Evolutionary conservation across 2,329 filamentous ascomycete species (phyloP).

Genomic region (Fusarium sp.): DNA sequence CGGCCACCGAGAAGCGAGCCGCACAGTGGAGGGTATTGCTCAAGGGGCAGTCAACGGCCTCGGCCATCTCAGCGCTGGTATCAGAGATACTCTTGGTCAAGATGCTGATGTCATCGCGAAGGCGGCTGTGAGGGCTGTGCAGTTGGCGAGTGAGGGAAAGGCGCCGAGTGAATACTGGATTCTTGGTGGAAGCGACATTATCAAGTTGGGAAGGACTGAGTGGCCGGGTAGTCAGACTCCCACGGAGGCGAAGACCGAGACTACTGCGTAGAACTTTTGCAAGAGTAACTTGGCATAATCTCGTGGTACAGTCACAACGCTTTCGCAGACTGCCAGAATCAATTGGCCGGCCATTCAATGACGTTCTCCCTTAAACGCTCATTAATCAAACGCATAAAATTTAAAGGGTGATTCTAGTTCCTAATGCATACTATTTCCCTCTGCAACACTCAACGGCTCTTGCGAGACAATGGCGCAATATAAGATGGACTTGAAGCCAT

Average conservation of each 20-base stretch:
- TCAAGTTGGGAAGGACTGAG: conserved; percentile 71
- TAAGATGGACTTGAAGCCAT: neutral
- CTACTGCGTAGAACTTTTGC: neutral
- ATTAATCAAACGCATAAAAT: neutral
- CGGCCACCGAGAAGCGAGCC: conserved; percentile 71
- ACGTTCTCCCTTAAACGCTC: neutral
- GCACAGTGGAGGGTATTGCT: conserved; percentile 66
- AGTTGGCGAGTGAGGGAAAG: conserved; percentile 67
- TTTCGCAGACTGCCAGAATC: neutral
- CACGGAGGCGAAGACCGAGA: conserved; percentile 12
- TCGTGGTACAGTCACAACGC: neutral
- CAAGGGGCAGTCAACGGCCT: conserved; percentile 64
- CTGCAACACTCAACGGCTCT: neutral
- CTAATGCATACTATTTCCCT: neutral
- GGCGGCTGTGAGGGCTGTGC: conserved; percentile 69
- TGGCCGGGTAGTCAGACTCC: conserved; percentile 52
- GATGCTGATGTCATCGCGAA: conserved; percentile 77
- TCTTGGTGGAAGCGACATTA: conserved; percentile 68
- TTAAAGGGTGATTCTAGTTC: neutral
- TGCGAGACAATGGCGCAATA: no score
- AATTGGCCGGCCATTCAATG: neutral
- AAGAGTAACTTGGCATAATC: neutral
- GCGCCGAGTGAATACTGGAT: conserved; percentile 70
- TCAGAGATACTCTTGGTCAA: conserved; percentile 76
- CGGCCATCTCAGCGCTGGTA: conserved; percentile 60